Evolutionary conservation across 2,329 filamentous ascomycete species (phyloP).

Genomic region (Graphilbum ipis-grandicollis): DNA sequence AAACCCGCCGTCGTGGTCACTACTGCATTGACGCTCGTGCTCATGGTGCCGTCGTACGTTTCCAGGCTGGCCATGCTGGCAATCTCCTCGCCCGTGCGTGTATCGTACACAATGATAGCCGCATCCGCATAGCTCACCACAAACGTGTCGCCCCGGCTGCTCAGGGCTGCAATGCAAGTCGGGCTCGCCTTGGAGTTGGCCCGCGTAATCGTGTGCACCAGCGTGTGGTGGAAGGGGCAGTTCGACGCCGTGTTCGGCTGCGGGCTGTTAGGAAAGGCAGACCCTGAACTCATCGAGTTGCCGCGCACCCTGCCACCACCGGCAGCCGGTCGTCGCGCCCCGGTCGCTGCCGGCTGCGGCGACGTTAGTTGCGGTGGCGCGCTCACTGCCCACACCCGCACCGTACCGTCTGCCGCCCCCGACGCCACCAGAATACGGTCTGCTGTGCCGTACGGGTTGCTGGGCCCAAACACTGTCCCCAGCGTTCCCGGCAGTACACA

Average conservation of each 20-base stretch:
- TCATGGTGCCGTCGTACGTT: constrained; percentile 71
- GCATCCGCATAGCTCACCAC: constrained; percentile 88
- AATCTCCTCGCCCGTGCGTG: constrained; percentile 76
- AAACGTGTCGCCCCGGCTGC: constrained; percentile 67
- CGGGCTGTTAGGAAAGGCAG: constrained; percentile 75
- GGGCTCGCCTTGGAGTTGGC: constrained; percentile 54
- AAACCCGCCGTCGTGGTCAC: constrained; percentile 74
- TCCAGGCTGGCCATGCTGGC: constrained; percentile 86
- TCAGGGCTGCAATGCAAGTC: constrained; percentile 85
- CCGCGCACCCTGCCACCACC: constrained; percentile 61
- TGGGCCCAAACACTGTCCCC: constrained; percentile 62
- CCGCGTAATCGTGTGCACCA: constrained; percentile 73
- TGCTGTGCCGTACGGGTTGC: constrained; percentile 56
- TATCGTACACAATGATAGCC: constrained; percentile 82
- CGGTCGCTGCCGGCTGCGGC: constrained; percentile 44
- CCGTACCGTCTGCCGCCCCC: constrained; percentile 75
- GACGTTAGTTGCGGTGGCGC: constrained; percentile 74
- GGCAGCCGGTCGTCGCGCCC: constrained; percentile 35
- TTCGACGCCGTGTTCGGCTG: constrained; percentile 75
- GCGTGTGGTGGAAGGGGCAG: constrained; percentile 72
- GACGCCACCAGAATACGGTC: constrained; percentile 85
- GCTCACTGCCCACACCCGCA: constrained; percentile 90
- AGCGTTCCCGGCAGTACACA: constrained; percentile 79
- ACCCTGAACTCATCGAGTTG: constrained; percentile 88
- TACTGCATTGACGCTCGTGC: constrained; percentile 75